Evolutionary conservation across 2,329 filamentous ascomycete genomes (phyloP).

Genomic region (Fonsecaea multimorphosa): DNA sequence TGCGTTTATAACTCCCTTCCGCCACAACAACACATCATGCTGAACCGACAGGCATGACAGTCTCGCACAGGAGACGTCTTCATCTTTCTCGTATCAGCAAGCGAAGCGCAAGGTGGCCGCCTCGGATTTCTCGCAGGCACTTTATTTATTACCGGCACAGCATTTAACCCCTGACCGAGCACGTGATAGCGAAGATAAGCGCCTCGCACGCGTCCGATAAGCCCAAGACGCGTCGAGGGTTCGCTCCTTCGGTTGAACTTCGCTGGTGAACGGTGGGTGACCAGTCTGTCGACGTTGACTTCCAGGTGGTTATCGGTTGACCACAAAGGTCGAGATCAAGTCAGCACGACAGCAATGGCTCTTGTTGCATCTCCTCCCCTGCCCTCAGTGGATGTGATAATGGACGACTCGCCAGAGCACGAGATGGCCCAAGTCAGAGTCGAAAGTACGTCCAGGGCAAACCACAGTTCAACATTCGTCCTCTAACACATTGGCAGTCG

Average conservation of each 20-base stretch:
- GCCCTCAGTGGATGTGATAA: not conserved
- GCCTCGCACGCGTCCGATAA: slow-evolving; percentile 15
- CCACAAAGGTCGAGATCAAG: not conserved
- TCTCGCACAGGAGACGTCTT: not conserved
- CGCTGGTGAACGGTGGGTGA: not conserved
- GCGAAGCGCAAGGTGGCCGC: not conserved
- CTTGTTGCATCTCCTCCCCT: slow-evolving; percentile 25
- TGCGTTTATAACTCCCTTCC: slow-evolving; percentile 16
- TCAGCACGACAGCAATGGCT: slow-evolving; percentile 19
- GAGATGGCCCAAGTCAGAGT: slow-evolving; percentile 51
- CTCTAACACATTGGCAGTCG: slow-evolving; percentile 44
- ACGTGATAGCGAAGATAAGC: slow-evolving; percentile 9
- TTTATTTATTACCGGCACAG: slow-evolving; percentile 9
- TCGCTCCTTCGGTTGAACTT: slow-evolving; percentile 8
- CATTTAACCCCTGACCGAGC: slow-evolving; percentile 4
- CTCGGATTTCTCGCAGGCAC: slow-evolving; percentile 6
- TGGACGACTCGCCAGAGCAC: slow-evolving; percentile 43
- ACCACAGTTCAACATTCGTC: not conserved
- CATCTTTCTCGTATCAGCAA: not conserved
- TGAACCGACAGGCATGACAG: not conserved
- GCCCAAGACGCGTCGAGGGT: slow-evolving; percentile 23
- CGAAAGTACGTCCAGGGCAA: slow-evolving; percentile 46
- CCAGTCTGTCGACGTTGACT: not conserved
- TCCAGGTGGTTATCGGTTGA: not conserved
- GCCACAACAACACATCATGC: slow-evolving; percentile 14